phyloP scores from a whole-genome alignment of 805 yeast species.

The Saccharomycopsis sp. region DNA sequence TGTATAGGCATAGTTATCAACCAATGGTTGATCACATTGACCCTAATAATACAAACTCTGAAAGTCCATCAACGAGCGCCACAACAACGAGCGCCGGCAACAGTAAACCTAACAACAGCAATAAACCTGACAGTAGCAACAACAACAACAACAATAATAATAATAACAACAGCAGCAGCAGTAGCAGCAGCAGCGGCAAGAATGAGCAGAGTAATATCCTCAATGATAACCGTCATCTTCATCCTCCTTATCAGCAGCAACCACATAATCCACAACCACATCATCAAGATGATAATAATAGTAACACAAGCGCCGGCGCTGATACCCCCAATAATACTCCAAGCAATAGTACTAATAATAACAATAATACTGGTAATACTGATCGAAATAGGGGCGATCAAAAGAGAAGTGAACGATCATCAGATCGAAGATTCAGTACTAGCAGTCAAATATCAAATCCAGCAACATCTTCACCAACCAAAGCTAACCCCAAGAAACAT shows the following conservation, averaged over 20 bases:
- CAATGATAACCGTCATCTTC: not conserved
- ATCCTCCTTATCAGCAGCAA: not conserved
- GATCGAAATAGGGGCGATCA: not conserved
- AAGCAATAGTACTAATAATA: not conserved
- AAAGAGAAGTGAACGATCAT: too few species aligned
- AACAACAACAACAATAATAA: not conserved
- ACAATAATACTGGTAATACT: not conserved
- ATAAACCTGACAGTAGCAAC: not conserved
- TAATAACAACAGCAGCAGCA: not conserved
- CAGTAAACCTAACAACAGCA: not conserved
- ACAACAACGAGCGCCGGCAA: not conserved
- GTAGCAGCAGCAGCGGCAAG: not conserved
- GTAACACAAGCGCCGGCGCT: too few species aligned
- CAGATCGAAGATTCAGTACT: not conserved
- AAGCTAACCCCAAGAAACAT: constrained; percentile 7
- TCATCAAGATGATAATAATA: too few species aligned
- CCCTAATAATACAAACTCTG: not conserved
- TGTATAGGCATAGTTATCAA: not conserved
- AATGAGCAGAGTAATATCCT: not conserved
- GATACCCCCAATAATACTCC: not conserved
- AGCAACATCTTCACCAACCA: too few species aligned
- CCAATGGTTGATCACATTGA: not conserved
- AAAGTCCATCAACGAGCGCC: not conserved
- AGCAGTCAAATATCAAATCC: not conserved
- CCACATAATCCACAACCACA: not conserved